Percentiles rank a stretch among this genome's conserved stretches.
Conservation (phyloP, 2,329 filamentous ascomycete genomes). For the Alternaria solani region DNA sequence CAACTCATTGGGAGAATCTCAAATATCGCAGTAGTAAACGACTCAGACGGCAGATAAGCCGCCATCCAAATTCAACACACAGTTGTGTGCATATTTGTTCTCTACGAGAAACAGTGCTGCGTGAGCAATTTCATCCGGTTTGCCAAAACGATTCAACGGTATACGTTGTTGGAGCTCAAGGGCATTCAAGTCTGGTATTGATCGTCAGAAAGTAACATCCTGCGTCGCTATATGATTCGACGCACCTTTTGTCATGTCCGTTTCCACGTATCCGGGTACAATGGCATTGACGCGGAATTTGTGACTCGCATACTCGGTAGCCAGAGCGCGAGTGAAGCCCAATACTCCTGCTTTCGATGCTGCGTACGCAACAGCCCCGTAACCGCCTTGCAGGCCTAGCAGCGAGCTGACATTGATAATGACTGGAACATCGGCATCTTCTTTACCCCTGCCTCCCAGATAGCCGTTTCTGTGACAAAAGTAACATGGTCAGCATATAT, state of each 20-base stretch:
- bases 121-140: conserved; percentile 77
- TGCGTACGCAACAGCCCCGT: conserved; percentile 76
- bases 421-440: conserved; percentile 45
- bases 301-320: conserved; percentile 66
- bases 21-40: background rate
- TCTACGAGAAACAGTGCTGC: conserved; percentile 78
- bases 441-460: conserved; percentile 36
- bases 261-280: conserved; percentile 83
- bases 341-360: conserved; percentile 83
- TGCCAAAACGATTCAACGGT: conserved; percentile 72
- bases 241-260: conserved; percentile 77
- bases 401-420: conserved; percentile 86
- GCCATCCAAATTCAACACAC: conserved; percentile 84
- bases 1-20: background rate
- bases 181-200: conserved; percentile 46
- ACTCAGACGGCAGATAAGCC: conserved; percentile 71
- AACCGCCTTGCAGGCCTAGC: conserved; percentile 72
- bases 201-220: conserved; percentile 4
- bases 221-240: background rate
- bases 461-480: conserved; percentile 9
- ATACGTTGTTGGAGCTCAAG: conserved; percentile 60
- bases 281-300: conserved; percentile 81
- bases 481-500: background rate
- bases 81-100: conserved; percentile 87
- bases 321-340: conserved; percentile 73